phyloP scores from a whole-genome alignment of 2,329 filamentous ascomycete genomes.

The Clonostachys rosea region DNA sequence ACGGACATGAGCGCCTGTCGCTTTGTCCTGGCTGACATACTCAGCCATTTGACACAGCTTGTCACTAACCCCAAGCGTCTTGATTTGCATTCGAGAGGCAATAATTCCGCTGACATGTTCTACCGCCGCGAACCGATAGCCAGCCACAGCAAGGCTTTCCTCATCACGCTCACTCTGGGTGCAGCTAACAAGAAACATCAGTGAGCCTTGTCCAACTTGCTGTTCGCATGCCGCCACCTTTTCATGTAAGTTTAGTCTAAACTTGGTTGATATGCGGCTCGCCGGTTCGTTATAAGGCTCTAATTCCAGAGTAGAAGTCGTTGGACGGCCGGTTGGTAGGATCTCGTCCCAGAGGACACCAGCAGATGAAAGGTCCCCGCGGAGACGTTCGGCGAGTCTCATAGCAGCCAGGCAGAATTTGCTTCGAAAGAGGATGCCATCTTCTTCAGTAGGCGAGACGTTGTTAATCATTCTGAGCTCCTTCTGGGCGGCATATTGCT shows the following conservation, averaged over 20 bases:
- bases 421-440: conserved; percentile 65
- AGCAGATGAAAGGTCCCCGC: conserved; percentile 55
- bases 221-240: conserved; percentile 1
- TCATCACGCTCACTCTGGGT: conserved; percentile 54
- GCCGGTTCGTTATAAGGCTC: too few relatives aligned
- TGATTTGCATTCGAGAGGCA: conserved; percentile 70
- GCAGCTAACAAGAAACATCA: conserved; percentile 73
- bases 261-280: too few relatives aligned
- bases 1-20: conserved; percentile 35
- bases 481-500: not conserved
- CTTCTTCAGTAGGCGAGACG: not conserved
- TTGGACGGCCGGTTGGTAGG: conserved; percentile 52
- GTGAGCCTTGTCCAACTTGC: conserved; percentile 62
- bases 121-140: conserved; percentile 73
- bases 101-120: conserved; percentile 66
- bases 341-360: conserved; percentile 76
- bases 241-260: too few relatives aligned
- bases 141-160: conserved; percentile 61
- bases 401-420: conserved; percentile 77
- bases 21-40: conserved; percentile 42
- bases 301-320: too few relatives aligned
- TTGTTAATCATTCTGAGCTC: not conserved
- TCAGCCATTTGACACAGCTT: conserved; percentile 61
- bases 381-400: conserved; percentile 65
- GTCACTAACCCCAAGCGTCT: conserved; percentile 52